Evolutionary conservation across 2,329 filamentous ascomycete species (phyloP).

Genomic region (Fusarium dimerum): DNA sequence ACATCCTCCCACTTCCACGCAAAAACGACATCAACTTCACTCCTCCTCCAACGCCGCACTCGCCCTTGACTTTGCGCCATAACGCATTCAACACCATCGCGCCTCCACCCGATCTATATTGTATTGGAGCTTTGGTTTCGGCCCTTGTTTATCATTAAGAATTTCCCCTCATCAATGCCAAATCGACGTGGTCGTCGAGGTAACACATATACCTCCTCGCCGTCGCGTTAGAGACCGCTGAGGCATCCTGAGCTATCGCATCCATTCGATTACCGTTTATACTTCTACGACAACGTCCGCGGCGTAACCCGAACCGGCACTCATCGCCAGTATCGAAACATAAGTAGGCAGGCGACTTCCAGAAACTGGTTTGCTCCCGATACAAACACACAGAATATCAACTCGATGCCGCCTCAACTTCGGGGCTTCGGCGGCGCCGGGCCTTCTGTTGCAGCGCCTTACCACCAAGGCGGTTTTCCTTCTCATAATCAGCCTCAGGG

Average conservation of each 20-base stretch:
- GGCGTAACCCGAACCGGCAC: neutral
- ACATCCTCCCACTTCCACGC: conserved; percentile 13
- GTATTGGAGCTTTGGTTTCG: conserved; percentile 1
- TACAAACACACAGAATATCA: neutral
- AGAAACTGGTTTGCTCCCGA: neutral
- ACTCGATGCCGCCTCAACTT: conserved; percentile 40
- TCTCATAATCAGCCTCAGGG: conserved; percentile 53
- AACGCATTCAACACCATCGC: neutral
- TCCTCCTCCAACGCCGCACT: conserved; percentile 12
- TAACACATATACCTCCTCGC: conserved; percentile 17
- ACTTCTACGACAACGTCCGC: neutral
- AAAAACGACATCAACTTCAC: conserved; percentile 21
- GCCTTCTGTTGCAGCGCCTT: conserved; percentile 40
- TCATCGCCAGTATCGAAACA: neutral
- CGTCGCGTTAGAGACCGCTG: conserved; percentile 33
- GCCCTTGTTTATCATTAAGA: neutral
- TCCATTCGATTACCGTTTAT: neutral
- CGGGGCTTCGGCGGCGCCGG: conserved; percentile 39
- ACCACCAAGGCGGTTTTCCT: conserved; percentile 53
- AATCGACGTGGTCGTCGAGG: conserved; percentile 15
- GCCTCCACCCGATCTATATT: neutral
- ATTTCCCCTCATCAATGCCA: conserved; percentile 20
- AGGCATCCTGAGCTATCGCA: conserved; percentile 1
- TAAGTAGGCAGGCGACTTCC: neutral
- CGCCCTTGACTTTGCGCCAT: conserved; percentile 9